Base-by-base conservation (phyloP, 176 grass and related monocot genomes). In the Elaeis guineensis region DNA sequence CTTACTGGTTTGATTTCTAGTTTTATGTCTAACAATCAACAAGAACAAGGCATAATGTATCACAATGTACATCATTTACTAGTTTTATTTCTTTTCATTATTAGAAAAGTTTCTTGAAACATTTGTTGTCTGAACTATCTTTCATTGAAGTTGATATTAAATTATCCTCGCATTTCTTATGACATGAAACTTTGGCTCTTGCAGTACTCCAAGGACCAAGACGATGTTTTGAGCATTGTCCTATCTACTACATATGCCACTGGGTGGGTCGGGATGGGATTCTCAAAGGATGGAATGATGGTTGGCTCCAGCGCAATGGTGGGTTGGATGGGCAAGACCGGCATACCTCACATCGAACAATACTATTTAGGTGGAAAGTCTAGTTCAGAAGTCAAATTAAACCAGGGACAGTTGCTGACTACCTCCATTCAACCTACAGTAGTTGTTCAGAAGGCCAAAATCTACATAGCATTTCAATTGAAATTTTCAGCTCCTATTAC, bases 191-290 rank as follows among this genome's bases (percentile, higher is more conserved):
- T 8, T 62, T 62, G 21, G 49, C n/a, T 63, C 21, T 81, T 75
- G 73, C 87, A 97, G 92, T 96, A 95, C 62, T 71, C 75, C 32
- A 86, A 87, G 83, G 84, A 8, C 72, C 79, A 84, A 69, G 51
- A 85, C 62, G 86, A 90, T 61, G 83, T 84, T 58, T 69, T 87
- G 75, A 74, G 86, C 68, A 83, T 96, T 69, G 83, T 96, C 50
- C 64, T 96, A 16, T 82, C 92, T 9, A 69, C 83, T 44, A 58
- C 84, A 69, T 96, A 96, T 69, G 72, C 80, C 57, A 87, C 80
- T 25, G 92, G 92, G 16, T 90, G 92, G 86, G 86, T 96, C 11
- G 92, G 92, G 51, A 96, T 96, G 83, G 92, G 78, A 19, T 96
- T 96, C 75, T 96, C 87, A 23, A 82, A 72, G 69, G 62, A 85